Evolutionary conservation across 371 early-diverging fungal genomes (phyloP), one percentile per base, ranked within the genome.

Genomic region (Massospora cicadina): DNA sequence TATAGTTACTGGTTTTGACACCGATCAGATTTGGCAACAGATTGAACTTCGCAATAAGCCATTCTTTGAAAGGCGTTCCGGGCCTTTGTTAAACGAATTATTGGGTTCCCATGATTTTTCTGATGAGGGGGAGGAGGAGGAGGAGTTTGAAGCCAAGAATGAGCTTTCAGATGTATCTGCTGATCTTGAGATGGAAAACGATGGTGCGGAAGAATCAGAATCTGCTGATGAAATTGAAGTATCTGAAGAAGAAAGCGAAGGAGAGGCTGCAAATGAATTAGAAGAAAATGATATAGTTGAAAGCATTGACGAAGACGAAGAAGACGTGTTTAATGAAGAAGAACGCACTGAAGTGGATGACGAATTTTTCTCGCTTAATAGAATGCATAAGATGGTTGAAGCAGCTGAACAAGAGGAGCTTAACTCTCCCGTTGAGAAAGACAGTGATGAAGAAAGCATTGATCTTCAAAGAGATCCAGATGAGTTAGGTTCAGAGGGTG

Each of bases 11-110:
- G 91, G 89, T 0, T 90, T 90, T 68, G 90, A 91, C 69, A 73
- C 79, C 55, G 85, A 87, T 66, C 93, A 92, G 78, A 83, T 94
- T 60, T 95, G 96, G 96, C 91, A 91, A 75, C 88, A 91, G 71
- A 78, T 95, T 64, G 83, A 85, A 54, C 71, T 89, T 66, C 86
- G 86, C 66, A 93, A 93, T 70, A 78, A 79, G 65, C 88, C 90
- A 0, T 85, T 91, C 65, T 68, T 90, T n/a, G 73, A 79, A 28
- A 83, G 79, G 26, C 30, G 31, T 67, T 74, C 85, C 24, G 75
- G 74, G 55, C 33, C 75, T 10, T 71, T 77, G 54, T 66, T 82
- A 5, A 72, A 80, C 58, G 62, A 73, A 43, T 68, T 85, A 26
- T 55, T 55, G 23, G 54, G 54, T 24, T 63, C 31, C 25, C 33